These are phyloP conservation scores for Podospora pseudopauciseta DNA, from an alignment of 495 filamentous ascomycete species.

Conservation along the genomic window DNA sequence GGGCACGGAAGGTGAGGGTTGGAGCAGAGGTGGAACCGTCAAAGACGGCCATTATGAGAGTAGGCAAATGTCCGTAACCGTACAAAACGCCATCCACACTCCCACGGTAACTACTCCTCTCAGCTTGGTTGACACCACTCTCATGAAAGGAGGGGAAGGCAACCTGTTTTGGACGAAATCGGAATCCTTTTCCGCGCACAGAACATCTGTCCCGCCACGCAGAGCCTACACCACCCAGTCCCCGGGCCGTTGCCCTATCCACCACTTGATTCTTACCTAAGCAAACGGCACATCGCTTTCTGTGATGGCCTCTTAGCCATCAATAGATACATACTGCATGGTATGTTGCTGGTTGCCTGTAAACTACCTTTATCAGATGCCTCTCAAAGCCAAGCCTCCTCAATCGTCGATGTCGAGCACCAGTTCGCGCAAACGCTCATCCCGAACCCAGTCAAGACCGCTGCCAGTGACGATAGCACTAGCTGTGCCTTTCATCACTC, in stretches of 20 bases:
- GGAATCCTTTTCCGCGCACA: not conserved
- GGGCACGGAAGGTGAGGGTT: not conserved
- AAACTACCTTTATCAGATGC: not conserved
- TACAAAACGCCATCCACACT: not conserved
- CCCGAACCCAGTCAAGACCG: slow-evolving; percentile 76
- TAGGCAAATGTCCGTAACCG: not conserved
- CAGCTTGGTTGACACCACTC: not conserved
- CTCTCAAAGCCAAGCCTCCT: not conserved
- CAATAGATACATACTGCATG: not conserved
- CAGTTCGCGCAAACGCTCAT: slow-evolving; percentile 63
- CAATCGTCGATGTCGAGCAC: slow-evolving; percentile 66
- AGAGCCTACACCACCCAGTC: no score
- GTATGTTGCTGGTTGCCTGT: not conserved
- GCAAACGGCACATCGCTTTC: not conserved
- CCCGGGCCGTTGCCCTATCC: not conserved
- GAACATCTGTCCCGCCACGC: not conserved
- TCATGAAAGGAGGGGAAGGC: not conserved
- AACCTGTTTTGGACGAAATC: not conserved
- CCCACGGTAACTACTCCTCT: not conserved
- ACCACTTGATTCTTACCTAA: not conserved
- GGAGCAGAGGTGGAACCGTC: not conserved
- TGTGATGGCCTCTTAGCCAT: not conserved
- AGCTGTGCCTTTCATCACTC: slow-evolving; percentile 68
- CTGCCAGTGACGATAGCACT: slow-evolving; percentile 76
- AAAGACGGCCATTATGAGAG: not conserved